These are phyloP conservation scores for Spathaspora hagerdaliae DNA, from an alignment of 805 yeast species.

Conservation along the genomic window DNA sequence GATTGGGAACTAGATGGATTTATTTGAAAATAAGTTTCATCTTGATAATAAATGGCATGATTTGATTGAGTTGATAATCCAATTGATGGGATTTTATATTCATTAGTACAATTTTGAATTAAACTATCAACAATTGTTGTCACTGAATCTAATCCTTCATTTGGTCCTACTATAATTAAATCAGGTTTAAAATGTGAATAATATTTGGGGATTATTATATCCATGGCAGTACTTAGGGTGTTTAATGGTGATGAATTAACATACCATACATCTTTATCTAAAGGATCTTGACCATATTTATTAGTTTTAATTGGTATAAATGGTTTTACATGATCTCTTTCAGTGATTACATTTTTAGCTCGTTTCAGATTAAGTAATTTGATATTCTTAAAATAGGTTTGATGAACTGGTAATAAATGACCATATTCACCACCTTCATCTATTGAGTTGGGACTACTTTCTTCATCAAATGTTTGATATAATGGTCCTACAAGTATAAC, in stretches of 20 bases:
- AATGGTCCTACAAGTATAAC: constrained; percentile 32
- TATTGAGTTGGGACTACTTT: neutral
- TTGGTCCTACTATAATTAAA: constrained; percentile 26
- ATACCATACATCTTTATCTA: constrained; percentile 29
- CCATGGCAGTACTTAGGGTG: constrained; percentile 21
- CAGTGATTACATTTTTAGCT: constrained; percentile 16
- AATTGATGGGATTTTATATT: constrained; percentile 14
- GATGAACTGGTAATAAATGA: constrained; percentile 28
- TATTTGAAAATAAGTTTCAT: constrained; percentile 24
- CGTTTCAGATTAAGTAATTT: constrained; percentile 7
- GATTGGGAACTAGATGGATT: constrained; percentile 5
- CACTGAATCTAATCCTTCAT: constrained; percentile 15
- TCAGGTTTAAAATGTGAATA: constrained; percentile 25
- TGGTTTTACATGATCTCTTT: neutral
- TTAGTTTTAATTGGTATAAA: constrained; percentile 4
- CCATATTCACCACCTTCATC: constrained; percentile 32
- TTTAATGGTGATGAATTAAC: constrained; percentile 25
- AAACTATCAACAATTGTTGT: constrained; percentile 15
- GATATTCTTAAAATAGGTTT: constrained; percentile 21
- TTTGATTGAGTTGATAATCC: constrained; percentile 23
- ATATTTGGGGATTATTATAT: constrained; percentile 21
- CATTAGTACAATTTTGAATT: constrained; percentile 8
- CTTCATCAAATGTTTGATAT: constrained; percentile 12
- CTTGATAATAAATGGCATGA: constrained; percentile 28
- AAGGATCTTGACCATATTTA: constrained; percentile 32